These are phyloP conservation scores for Apiotrichum siamense DNA, from an alignment of 1,284 basidiomycete genomes.

Conservation along the genomic window DNA sequence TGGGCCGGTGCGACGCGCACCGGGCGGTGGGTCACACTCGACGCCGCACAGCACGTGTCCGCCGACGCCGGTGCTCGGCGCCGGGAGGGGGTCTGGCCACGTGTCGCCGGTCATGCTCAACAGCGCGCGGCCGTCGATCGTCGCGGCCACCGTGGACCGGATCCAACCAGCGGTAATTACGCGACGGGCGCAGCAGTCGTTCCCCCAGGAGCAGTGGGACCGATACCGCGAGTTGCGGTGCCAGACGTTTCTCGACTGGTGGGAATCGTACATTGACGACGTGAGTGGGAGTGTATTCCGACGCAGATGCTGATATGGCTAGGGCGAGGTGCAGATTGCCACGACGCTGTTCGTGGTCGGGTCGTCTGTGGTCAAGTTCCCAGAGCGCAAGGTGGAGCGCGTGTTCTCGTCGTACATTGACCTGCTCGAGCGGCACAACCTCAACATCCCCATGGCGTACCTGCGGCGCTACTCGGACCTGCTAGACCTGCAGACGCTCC, in stretches of 20 bases:
- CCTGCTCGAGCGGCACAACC: constrained; percentile 29
- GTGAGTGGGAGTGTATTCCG: constrained; percentile 22
- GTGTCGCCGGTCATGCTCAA: not conserved
- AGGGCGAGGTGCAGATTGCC: constrained; percentile 42
- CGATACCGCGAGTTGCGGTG: constrained; percentile 11
- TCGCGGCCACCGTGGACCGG: constrained; percentile 2
- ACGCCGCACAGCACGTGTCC: constrained; percentile 18
- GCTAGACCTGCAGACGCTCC: constrained; percentile 23
- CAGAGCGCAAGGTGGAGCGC: constrained; percentile 26
- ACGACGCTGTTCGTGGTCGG: constrained; percentile 30
- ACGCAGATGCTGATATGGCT: constrained; percentile 1
- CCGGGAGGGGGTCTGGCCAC: not conserved
- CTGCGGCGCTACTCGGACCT: constrained; percentile 26
- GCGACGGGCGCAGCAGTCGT: constrained; percentile 9
- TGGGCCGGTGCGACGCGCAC: not conserved
- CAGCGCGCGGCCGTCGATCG: constrained; percentile 10
- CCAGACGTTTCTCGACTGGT: constrained; percentile 29
- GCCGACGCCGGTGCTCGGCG: not conserved
- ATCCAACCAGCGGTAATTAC: constrained; percentile 7
- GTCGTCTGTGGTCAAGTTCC: constrained; percentile 24
- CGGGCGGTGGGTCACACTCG: constrained; percentile 3
- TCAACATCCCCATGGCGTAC: constrained; percentile 30
- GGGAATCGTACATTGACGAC: constrained; percentile 36
- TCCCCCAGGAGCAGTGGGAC: constrained; percentile 8
- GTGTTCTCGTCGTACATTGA: constrained; percentile 37